phyloP scores from a whole-genome alignment of 31 red algal species.

The Odonthalia washingtoniensis region DNA sequence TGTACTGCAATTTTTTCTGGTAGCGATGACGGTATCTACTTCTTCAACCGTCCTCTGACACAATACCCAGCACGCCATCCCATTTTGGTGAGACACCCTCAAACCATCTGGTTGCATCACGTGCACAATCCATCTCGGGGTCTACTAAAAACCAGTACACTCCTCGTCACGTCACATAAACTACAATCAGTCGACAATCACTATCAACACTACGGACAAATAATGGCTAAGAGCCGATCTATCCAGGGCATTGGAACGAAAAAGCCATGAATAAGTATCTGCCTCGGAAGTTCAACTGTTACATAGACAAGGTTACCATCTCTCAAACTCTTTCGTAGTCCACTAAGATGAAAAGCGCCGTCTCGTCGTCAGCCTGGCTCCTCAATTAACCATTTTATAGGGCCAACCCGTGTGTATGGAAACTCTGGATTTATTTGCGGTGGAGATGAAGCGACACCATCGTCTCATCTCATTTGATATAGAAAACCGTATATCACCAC shows the following conservation, averaged over 20 bases:
- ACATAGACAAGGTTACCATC: not conserved
- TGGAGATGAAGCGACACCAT: not conserved
- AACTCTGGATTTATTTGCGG: slow-evolving; percentile 9
- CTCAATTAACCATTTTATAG: not conserved
- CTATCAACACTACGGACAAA: not conserved
- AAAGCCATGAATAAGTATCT: not conserved
- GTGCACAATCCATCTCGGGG: slow-evolving; percentile 24
- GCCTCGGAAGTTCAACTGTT: not conserved
- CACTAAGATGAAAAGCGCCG: slow-evolving; percentile 7
- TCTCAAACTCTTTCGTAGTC: slow-evolving; percentile 9
- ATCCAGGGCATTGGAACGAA: not conserved
- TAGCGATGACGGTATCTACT: not conserved
- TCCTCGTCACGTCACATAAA: not conserved
- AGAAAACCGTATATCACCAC: slow-evolving; percentile 21
- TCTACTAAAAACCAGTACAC: not conserved
- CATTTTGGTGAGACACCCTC: slow-evolving; percentile 33
- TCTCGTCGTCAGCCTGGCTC: slow-evolving; percentile 13
- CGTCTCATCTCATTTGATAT: slow-evolving; percentile 38
- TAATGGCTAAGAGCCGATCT: not conserved
- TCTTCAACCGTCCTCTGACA: slow-evolving; percentile 24
- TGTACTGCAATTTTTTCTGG: not conserved
- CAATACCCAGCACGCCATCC: slow-evolving; percentile 38
- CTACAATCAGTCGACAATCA: not conserved
- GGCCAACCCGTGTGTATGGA: slow-evolving; percentile 32
- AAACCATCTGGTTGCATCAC: slow-evolving; percentile 25